phyloP scores from a whole-genome alignment of 2,329 filamentous ascomycete species.

The Penicillium sp. region DNA sequence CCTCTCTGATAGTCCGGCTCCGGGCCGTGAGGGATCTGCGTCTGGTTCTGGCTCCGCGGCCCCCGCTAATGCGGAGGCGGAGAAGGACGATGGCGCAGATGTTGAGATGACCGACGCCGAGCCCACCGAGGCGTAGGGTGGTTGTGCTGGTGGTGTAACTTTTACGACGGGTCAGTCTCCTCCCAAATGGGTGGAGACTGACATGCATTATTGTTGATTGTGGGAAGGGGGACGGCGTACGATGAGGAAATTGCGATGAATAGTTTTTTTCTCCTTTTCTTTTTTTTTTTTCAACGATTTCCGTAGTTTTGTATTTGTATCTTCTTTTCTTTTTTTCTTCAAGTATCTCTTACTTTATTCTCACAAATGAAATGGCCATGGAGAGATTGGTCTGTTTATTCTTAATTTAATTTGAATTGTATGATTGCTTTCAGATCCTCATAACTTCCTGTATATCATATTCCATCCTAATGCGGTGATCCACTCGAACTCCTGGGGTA shows the following conservation, averaged over 20 bases:
- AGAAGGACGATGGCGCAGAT: constrained; percentile 18
- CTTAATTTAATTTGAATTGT: too few species aligned
- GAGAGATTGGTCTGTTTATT: not conserved
- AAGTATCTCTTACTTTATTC: constrained; percentile 13
- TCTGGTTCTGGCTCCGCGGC: constrained; percentile 15
- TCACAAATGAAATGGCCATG: constrained; percentile 4
- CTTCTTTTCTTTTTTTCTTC: constrained; percentile 4
- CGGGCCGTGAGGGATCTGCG: constrained; percentile 14
- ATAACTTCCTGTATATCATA: not conserved
- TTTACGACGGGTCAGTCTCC: constrained; percentile 5
- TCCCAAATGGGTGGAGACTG: not conserved
- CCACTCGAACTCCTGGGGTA: not conserved
- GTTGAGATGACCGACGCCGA: constrained; percentile 41
- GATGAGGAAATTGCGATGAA: constrained; percentile 22
- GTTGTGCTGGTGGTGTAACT: constrained; percentile 2
- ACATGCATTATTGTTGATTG: constrained; percentile 7
- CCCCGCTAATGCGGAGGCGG: constrained; percentile 16
- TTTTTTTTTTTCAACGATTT: not conserved
- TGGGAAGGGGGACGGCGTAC: constrained; percentile 3
- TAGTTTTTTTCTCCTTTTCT: not conserved
- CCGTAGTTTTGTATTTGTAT: constrained; percentile 12
- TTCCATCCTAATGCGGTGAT: not conserved
- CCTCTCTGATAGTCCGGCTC: constrained; percentile 17
- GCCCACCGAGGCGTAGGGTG: constrained; percentile 22
- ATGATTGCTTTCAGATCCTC: not conserved